Evolutionary conservation across 176 grass and related monocot species (phyloP).

Genomic region (Eragrostis curvula): DNA sequence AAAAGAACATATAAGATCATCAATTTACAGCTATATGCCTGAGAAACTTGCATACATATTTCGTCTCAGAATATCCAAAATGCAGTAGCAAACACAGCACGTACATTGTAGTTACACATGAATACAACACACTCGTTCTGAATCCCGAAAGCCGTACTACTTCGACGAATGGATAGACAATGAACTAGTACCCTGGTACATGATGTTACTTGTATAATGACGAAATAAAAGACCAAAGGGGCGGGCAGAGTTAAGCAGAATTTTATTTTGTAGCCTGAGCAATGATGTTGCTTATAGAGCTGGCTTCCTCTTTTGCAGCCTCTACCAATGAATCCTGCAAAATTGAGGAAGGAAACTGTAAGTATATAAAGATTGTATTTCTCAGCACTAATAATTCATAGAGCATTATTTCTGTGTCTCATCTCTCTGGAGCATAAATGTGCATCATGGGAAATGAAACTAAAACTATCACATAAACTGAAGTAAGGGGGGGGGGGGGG

Average conservation of each 20-base stretch:
- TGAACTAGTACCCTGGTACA: slow-evolving; percentile 37
- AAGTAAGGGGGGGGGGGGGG: too few relatives aligned
- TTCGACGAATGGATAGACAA: slow-evolving; percentile 25
- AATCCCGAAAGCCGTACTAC: background rate
- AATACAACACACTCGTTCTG: slow-evolving; percentile 14
- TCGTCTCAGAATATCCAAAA: background rate
- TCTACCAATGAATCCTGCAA: slow-evolving; percentile 79
- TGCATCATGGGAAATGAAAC: background rate
- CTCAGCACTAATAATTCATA: background rate
- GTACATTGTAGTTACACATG: slow-evolving; percentile 32
- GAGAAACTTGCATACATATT: background rate
- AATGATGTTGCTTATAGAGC: slow-evolving; percentile 89
- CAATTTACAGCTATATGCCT: slow-evolving; percentile 35
- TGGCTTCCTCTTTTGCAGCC: slow-evolving; percentile 78
- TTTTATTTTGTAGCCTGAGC: slow-evolving; percentile 77
- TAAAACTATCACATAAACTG: too few relatives aligned
- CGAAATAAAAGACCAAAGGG: background rate
- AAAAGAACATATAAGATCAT: background rate
- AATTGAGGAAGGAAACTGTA: background rate
- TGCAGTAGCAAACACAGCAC: slow-evolving; percentile 9
- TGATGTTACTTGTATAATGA: slow-evolving; percentile 33
- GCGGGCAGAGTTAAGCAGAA: background rate
- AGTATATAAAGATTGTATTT: slow-evolving; percentile 6
- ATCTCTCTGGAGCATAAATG: background rate
- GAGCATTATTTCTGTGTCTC: background rate